Evolutionary conservation across 768 basidiomycete genomes (phyloP).

Genomic region (Grammothele lineata): DNA sequence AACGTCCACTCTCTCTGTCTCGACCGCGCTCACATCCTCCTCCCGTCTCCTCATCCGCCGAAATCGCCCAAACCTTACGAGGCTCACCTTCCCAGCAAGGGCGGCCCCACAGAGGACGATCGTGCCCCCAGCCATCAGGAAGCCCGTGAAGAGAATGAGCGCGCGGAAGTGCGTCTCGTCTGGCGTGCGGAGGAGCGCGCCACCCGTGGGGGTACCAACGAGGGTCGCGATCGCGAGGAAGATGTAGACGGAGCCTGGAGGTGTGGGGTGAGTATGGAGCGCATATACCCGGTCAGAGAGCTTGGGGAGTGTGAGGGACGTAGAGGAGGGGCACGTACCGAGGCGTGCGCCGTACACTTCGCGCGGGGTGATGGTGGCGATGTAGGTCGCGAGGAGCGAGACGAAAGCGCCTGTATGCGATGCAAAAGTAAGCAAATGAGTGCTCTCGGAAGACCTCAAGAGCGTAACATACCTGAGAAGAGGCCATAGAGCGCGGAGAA

Average conservation of each 20-base stretch:
- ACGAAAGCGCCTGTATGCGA: constrained; percentile 23
- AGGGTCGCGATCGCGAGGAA: constrained; percentile 27
- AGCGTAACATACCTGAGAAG: constrained; percentile 23
- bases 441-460: no score
- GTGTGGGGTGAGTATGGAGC: no score
- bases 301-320: neutral
- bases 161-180: constrained; percentile 22
- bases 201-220: constrained; percentile 30
- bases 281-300: neutral
- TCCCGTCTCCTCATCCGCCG: no score
- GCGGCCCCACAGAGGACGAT: constrained; percentile 3
- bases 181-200: constrained; percentile 24
- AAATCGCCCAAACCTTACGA: no score
- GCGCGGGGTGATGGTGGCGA: constrained; percentile 27
- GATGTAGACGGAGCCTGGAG: constrained; percentile 28
- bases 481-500: constrained; percentile 29
- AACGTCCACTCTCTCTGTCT: no score
- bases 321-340: constrained; percentile 14
- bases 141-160: constrained; percentile 30
- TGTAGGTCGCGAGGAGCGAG: constrained; percentile 27
- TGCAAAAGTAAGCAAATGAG: no score
- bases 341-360: constrained; percentile 29
- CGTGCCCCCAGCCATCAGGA: constrained; percentile 19
- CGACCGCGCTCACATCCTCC: no score
- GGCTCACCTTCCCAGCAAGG: no score